phyloP scores from a whole-genome alignment of 345 rosid genomes.

The Populus tremula region DNA sequence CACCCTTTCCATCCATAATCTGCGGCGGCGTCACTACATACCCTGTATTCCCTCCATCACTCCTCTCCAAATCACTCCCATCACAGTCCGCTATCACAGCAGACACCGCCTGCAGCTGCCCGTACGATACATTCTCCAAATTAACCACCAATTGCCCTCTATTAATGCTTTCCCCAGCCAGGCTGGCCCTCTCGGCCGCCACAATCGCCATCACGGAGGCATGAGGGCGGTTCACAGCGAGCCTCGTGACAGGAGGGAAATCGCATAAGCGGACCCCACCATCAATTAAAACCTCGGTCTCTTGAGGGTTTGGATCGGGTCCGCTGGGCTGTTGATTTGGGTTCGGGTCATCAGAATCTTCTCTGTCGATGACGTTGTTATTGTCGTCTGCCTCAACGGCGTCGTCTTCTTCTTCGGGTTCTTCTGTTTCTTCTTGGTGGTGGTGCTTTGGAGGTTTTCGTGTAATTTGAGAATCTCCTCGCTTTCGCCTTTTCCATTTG shows the following conservation, averaged over 20 bases:
- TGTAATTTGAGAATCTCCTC: conserved; percentile 53
- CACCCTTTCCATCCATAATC: conserved; percentile 84
- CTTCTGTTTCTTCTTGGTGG: conserved; percentile 32
- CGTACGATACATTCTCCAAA: conserved; percentile 52
- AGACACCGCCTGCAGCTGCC: conserved; percentile 83
- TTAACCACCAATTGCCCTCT: conserved; percentile 28
- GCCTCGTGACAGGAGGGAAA: conserved; percentile 63
- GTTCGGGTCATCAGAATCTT: conserved; percentile 39
- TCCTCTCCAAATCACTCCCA: conserved; percentile 49
- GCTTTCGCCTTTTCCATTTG: conserved; percentile 78
- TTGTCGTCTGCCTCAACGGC: conserved; percentile 37
- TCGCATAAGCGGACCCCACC: conserved; percentile 61
- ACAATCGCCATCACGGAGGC: conserved; percentile 56
- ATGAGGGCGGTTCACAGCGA: conserved; percentile 71
- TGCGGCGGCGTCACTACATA: conserved; percentile 69
- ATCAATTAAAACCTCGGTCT: conserved; percentile 51
- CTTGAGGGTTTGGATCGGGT: conserved; percentile 50
- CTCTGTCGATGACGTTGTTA: conserved; percentile 5
- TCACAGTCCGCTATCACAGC: conserved; percentile 58
- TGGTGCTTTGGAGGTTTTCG: conserved; percentile 42
- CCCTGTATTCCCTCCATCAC: conserved; percentile 42
- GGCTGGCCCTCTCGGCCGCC: conserved; percentile 61
- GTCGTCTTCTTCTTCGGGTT: conserved; percentile 47
- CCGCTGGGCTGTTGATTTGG: conserved; percentile 21
- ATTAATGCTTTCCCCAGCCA: conserved; percentile 40